Evolutionary conservation across 768 basidiomycete species (phyloP), one percentile per base, ranked within the genome.

Genomic region (Hypholoma sublateritium): DNA sequence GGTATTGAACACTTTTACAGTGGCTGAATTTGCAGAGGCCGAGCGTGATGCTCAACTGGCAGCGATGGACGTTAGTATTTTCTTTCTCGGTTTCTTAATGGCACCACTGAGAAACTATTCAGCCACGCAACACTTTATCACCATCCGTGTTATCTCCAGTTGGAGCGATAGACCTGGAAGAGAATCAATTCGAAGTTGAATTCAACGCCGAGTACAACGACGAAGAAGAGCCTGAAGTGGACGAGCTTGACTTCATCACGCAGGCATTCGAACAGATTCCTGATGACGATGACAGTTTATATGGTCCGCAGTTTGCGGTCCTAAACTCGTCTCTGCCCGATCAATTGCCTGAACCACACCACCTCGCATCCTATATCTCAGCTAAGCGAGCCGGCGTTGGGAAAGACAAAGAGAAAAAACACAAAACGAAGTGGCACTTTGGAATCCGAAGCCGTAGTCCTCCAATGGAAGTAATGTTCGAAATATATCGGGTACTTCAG

Each of bases 381-480:
- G 85, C 81, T 28, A 80, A 78, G 64, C 67, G 82, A 42, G 77
- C 79, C 37, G 69, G 59, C 19, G 53, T 44, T 2, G 58, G 53
- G 3, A 52, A 69, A 61, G 72, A 72, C 50, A 59, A 71, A 54
- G 85, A 85, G 66, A 85, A 86, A 76, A 90, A 87, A 68, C 85
- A 88, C 58, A 85, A 89, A 59, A 90, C 90, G 14, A 89, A 93
- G 61, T 98, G 97, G 97, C 97, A 99, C 70, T 99, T 98, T 67
- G 97, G 97, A 7, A 98, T 99, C 39, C 83, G 97, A 32, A 95
- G 92, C 63, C 81, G 95, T 57, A 90, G 87, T 56, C 93, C 95
- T 32, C 97, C 95, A 19, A 96, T 98, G 92, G 97, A 99, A 71
- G 96, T 99, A 21, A 98, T 99, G 95, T 75, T 97, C 22, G 96